Base-by-base conservation (phyloP, 176 grass and related monocot genomes). In the Phoenix roebelenii region DNA sequence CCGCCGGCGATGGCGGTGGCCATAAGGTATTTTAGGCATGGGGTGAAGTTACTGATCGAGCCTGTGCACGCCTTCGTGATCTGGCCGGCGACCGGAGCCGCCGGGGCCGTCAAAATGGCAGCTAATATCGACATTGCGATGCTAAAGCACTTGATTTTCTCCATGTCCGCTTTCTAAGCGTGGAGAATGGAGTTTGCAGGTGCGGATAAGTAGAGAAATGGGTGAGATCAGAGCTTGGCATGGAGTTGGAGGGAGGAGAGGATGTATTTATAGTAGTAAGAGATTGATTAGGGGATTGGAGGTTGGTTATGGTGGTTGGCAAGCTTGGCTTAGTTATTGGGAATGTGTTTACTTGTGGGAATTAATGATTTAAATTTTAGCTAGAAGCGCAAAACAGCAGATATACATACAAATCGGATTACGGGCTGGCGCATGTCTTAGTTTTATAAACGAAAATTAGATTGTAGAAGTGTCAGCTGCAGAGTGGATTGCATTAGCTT, bases 1-100 rank as follows among this genome's bases (percentile, higher is more conserved):
- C 79, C 79, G 3, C 87, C 87, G 54, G 84, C 84, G 67, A 78
- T 64, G 39, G 68, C 67, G 72, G 69, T 85, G 70, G 12, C 69
- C 3, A 84, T 85, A 15, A 97, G 44, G 78, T 49, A 91, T 73
- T 69, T 78, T 16, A 97, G 57, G 65, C 92, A 97, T 0, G 92
- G 87, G 0, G 87, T 88, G 80, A 91, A 91, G 75, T 69, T 85
- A 22, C 70, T 67, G 18, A 97, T 49, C 51, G 86, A 50, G 19
- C 58, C 30, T 19, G 87, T 76, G 77, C 92, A 97, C 25, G 87
- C 82, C 60, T 57, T 60, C 30, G 81, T 22, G 7, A 60, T 64
- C 74, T 96, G 92, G 16, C 78, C 86, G 0, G 75, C 35, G 25
- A 64, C 82, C 19, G 68, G 75, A 48, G 49, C 16, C 22, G 23